Evolutionary conservation across 805 yeast species (phyloP).

Genomic region (Candida oleophila): DNA sequence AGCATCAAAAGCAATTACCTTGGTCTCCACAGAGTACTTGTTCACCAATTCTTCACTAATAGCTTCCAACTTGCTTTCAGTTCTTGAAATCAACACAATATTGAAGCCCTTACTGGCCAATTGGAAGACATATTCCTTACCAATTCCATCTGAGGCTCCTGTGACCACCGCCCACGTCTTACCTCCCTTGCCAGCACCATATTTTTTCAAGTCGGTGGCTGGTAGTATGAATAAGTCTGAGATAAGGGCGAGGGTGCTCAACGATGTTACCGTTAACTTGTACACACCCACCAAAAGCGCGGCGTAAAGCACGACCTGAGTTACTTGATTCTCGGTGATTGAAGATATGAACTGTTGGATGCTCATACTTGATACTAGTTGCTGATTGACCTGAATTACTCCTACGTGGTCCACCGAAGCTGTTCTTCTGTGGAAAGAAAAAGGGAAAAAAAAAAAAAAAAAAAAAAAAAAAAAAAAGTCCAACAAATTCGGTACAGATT

Average conservation of each 20-base stretch:
- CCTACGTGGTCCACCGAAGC: too few relatives aligned
- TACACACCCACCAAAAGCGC: constrained; percentile 61
- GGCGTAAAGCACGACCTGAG: constrained; percentile 17
- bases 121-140: constrained; percentile 86
- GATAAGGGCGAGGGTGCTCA: constrained; percentile 54
- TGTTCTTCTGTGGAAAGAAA: too few relatives aligned
- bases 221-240: constrained; percentile 66
- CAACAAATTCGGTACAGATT: too few relatives aligned
- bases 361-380: neutral
- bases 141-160: constrained; percentile 97
- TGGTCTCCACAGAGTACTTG: constrained; percentile 58
- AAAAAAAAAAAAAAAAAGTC: too few relatives aligned
- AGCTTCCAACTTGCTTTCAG: constrained; percentile 68
- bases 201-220: constrained; percentile 55
- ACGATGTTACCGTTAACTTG: constrained; percentile 50
- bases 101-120: constrained; percentile 85
- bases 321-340: neutral
- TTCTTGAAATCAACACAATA: constrained; percentile 80
- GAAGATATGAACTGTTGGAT: neutral
- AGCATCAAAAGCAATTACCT: constrained; percentile 75
- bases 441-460: too few relatives aligned
- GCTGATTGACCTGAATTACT: too few relatives aligned
- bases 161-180: constrained; percentile 86
- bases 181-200: constrained; percentile 69
- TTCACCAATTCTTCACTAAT: constrained; percentile 62